These are phyloP conservation scores for Aspergillus oerlinghausenensis DNA, from an alignment of 2,329 filamentous ascomycete species.

Conservation along the genomic window DNA sequence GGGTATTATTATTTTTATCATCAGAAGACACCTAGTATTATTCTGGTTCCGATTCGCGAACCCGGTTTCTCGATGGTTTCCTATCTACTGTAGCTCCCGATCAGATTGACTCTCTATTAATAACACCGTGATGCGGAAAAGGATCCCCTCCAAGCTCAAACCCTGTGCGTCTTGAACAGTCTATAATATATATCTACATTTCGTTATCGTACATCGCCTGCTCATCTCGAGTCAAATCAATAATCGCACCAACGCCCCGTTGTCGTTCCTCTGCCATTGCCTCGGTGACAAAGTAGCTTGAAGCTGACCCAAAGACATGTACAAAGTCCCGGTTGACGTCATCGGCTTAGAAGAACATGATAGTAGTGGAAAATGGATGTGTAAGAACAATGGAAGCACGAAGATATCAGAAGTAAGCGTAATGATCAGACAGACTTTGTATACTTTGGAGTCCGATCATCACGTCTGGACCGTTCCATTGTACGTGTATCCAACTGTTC, in stretches of 20 bases:
- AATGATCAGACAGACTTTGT: no score
- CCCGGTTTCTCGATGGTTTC: not conserved
- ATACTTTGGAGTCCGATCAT: no score
- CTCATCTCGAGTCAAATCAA: not conserved
- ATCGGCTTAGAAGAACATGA: no score
- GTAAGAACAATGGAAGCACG: no score
- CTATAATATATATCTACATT: not conserved
- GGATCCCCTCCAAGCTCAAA: not conserved
- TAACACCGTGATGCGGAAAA: not conserved
- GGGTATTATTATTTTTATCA: not conserved
- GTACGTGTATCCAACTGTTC: no score
- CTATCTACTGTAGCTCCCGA: not conserved
- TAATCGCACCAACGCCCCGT: not conserved
- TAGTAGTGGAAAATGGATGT: no score
- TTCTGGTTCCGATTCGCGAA: not conserved
- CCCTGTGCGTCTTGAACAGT: not conserved
- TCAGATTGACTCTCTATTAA: not conserved
- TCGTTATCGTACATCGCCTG: not conserved
- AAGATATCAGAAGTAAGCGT: no score
- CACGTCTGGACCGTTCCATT: no score
- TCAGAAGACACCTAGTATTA: no score
- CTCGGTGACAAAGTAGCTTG: not conserved
- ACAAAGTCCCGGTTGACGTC: not conserved
- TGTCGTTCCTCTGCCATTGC: not conserved
- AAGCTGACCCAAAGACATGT: not conserved